A percentile compares a stretch with the other conserved stretches of the same genome.
These are phyloP conservation scores for Fusarium subglutinans DNA, from an alignment of 2,329 filamentous ascomycete species.

Conservation along the genomic window DNA sequence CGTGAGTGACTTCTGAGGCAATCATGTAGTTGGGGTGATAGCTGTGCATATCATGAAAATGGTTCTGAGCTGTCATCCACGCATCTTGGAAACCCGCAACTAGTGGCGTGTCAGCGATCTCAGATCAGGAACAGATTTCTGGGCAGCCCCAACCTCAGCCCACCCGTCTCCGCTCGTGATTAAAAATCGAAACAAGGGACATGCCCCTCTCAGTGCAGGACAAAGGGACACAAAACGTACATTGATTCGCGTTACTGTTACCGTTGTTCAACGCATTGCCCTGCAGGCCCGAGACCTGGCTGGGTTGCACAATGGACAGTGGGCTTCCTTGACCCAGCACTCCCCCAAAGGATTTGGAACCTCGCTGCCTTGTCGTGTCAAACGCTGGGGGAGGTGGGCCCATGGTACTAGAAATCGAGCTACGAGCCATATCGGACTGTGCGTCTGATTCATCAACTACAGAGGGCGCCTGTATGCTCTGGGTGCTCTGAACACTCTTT, in stretches of 20 bases:
- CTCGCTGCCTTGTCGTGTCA: constrained; percentile 48
- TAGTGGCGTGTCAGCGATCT: constrained; percentile 53
- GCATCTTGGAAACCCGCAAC: constrained; percentile 84
- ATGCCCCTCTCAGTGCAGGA: constrained; percentile 32
- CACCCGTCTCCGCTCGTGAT: constrained; percentile 40
- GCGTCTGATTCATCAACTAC: constrained; percentile 70
- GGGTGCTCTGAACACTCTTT: constrained; percentile 65
- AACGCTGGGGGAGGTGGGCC: constrained; percentile 59
- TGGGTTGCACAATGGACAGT: constrained; percentile 77
- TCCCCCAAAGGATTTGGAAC: constrained; percentile 55
- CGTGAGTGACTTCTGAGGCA: constrained; percentile 88
- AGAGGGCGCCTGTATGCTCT: constrained; percentile 56
- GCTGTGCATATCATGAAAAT: constrained; percentile 89
- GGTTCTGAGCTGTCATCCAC: constrained; percentile 79
- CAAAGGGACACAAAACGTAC: constrained; percentile 64
- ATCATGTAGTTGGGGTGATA: constrained; percentile 97
- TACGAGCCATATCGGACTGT: constrained; percentile 59
- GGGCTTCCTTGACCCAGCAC: constrained; percentile 60
- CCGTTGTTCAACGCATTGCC: constrained; percentile 63
- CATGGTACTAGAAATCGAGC: constrained; percentile 68
- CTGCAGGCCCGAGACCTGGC: constrained; percentile 73
- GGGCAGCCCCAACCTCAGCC: constrained; percentile 32
- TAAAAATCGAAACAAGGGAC: constrained; percentile 37
- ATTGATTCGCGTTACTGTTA: constrained; percentile 73
- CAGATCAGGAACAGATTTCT: constrained; percentile 33